Evolutionary conservation across 1,139 yeast genomes (phyloP).

Genomic region (Candida freyschussii): DNA sequence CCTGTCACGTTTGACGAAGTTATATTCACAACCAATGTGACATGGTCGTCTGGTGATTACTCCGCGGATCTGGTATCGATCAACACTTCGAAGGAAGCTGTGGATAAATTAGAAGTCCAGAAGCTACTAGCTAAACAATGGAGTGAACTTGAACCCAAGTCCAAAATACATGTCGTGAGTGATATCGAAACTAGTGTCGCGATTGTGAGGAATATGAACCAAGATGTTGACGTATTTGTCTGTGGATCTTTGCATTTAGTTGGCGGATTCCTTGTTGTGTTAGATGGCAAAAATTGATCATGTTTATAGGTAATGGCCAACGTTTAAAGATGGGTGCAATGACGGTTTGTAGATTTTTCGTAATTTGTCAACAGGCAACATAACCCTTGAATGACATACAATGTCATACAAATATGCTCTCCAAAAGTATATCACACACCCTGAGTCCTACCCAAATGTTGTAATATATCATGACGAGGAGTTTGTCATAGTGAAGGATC

Average conservation of each 20-base stretch:
- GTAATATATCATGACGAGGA: conserved; percentile 44
- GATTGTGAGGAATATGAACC: conserved; percentile 37
- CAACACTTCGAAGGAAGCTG: conserved; percentile 72
- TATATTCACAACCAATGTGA: conserved; percentile 84
- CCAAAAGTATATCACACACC: conserved; percentile 32
- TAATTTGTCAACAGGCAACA: too few species aligned
- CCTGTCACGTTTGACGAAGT: conserved; percentile 60
- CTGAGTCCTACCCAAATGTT: conserved; percentile 27
- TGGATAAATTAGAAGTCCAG: conserved; percentile 79
- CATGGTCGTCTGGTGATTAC: conserved; percentile 81
- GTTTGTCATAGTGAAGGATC: conserved; percentile 55
- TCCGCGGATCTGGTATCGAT: conserved; percentile 80
- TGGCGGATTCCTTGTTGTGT: conserved; percentile 87
- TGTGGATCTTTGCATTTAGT: conserved; percentile 93
- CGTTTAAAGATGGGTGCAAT: too few species aligned
- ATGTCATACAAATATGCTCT: conserved; percentile 30
- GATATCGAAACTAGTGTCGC: conserved; percentile 75
- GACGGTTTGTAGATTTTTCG: too few species aligned
- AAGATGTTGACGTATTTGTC: conserved; percentile 67
- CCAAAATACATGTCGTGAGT: conserved; percentile 52
- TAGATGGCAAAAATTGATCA: conserved; percentile 38
- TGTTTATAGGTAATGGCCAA: not conserved
- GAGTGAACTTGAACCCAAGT: conserved; percentile 46
- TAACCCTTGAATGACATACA: too few species aligned
- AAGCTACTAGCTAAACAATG: conserved; percentile 67